A percentile compares a stretch with the other conserved stretches of the same genome.
phyloP scores from a whole-genome alignment of 208 protist species.

The Borovskyia barvae region DNA sequence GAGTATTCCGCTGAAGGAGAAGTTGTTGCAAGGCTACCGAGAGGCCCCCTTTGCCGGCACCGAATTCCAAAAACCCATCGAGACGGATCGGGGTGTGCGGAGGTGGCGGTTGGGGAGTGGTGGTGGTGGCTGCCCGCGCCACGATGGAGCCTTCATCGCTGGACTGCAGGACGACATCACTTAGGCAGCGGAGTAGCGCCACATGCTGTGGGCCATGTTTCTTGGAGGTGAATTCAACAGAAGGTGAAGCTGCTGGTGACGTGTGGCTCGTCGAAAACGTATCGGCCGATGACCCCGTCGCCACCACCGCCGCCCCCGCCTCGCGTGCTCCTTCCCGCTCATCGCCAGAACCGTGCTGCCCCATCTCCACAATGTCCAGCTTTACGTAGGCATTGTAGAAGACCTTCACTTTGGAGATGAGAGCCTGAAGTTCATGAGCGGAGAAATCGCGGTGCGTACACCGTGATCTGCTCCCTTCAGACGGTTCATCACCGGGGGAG shows the following conservation, averaged over 20 bases:
- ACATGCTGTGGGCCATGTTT: conserved; percentile 73
- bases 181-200: conserved; percentile 49
- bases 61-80: conserved; percentile 65
- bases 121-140: background rate
- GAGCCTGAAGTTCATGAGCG: conserved; percentile 5
- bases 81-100: conserved; percentile 16
- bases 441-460: conserved; percentile 25
- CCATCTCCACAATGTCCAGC: conserved; percentile 20
- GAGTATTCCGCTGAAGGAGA: conserved; percentile 12
- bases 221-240: conserved; percentile 17
- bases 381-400: conserved; percentile 24
- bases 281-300: background rate
- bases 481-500: too few species aligned
- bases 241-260: background rate
- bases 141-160: conserved; percentile 4
- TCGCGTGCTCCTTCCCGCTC: background rate
- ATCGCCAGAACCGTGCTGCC: background rate
- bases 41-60: conserved; percentile 76
- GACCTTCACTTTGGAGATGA: conserved; percentile 19
- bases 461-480: background rate
- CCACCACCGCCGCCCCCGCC: background rate
- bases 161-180: conserved; percentile 21
- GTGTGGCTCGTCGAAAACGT: background rate
- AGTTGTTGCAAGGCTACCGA: conserved; percentile 58
- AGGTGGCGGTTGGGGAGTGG: too few species aligned